A percentile compares a stretch with the other conserved stretches of the same genome.
Conservation (phyloP, 257 asterid genomes). For the Lavandula angustifolia region DNA sequence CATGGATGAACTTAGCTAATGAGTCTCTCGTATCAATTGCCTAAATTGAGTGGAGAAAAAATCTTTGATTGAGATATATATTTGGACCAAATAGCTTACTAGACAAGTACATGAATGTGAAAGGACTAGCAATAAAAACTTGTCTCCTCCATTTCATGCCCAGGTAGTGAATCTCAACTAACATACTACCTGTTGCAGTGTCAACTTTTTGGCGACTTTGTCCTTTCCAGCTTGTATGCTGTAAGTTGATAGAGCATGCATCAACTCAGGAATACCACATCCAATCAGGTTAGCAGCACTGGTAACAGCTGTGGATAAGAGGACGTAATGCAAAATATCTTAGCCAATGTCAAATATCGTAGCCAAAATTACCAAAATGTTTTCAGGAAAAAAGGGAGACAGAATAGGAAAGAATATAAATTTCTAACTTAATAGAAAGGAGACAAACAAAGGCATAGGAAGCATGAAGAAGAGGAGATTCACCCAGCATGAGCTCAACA, state of each 20-base stretch:
- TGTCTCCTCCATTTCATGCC: slow-evolving; percentile 20
- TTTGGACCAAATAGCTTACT: slow-evolving; percentile 1
- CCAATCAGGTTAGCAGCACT: slow-evolving; percentile 85
- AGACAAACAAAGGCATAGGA: not conserved
- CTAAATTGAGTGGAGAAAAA: slow-evolving; percentile 36
- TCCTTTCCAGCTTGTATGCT: slow-evolving; percentile 74
- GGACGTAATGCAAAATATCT: slow-evolving; percentile 22
- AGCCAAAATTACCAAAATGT: not conserved
- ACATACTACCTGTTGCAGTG: slow-evolving; percentile 67
- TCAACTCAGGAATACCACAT: slow-evolving; percentile 68
- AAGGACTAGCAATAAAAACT: slow-evolving; percentile 17
- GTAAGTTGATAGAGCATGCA: slow-evolving; percentile 64
- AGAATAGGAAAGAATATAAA: not conserved
- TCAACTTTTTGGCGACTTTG: slow-evolving; percentile 54
- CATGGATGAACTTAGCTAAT: slow-evolving; percentile 79
- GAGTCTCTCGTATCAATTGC: slow-evolving; percentile 88
- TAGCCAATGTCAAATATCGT: slow-evolving; percentile 22
- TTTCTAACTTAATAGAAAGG: not conserved
- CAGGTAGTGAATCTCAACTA: slow-evolving; percentile 17
- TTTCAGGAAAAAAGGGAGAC: slow-evolving; percentile 13
- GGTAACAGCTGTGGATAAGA: slow-evolving; percentile 61
- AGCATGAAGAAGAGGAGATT: not conserved
- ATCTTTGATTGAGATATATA: slow-evolving; percentile 15
- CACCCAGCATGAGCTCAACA: not conserved
- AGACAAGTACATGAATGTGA: slow-evolving; percentile 23